Percentiles rank a stretch among this genome's conserved stretches.
phyloP scores from a whole-genome alignment of 2,329 filamentous ascomycete species.

The Pestalotiopsis sp. region DNA sequence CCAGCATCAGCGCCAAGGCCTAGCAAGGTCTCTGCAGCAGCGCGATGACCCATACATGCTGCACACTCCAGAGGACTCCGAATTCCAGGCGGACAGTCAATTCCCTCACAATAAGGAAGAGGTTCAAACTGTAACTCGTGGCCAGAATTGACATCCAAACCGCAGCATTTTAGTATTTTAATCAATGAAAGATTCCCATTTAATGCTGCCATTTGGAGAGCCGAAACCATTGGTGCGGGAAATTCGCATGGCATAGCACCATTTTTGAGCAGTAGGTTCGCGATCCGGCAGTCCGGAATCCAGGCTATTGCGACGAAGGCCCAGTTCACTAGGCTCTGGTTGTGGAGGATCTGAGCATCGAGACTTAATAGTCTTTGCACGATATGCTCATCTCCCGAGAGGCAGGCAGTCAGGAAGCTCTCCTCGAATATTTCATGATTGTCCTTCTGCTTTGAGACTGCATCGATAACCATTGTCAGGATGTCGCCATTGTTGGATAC shows the following conservation, averaged over 20 bases:
- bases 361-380: neutral
- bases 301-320: neutral
- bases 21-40: neutral
- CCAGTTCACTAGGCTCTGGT: neutral
- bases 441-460: neutral
- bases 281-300: neutral
- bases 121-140: neutral
- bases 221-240: neutral
- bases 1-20: neutral
- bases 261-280: neutral
- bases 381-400: neutral
- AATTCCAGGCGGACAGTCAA: neutral
- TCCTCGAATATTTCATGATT: neutral
- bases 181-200: neutral
- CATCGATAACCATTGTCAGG: neutral
- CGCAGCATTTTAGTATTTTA: neutral
- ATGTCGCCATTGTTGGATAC: neutral
- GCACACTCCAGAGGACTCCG: neutral
- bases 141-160: neutral
- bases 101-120: neutral
- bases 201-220: neutral
- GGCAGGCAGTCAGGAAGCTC: neutral
- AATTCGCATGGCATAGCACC: neutral
- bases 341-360: neutral
- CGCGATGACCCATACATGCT: neutral